Evolutionary conservation across 345 rosid genomes (phyloP).

Genomic region (Salix koriyanagi): DNA sequence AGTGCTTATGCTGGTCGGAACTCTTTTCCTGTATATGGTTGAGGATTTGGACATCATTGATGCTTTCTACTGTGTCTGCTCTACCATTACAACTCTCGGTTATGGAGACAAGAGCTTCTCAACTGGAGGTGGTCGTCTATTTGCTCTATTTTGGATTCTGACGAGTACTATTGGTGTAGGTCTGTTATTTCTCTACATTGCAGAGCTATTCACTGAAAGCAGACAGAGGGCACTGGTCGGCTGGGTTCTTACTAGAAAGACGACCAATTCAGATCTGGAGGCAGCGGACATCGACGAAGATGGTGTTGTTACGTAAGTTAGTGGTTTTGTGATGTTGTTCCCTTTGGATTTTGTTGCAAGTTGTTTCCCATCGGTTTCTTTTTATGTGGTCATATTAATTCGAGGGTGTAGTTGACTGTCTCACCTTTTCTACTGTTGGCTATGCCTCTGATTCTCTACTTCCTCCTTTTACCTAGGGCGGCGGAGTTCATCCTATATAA

Average conservation of each 20-base stretch:
- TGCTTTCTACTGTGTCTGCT: slow-evolving; percentile 77
- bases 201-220: slow-evolving; percentile 59
- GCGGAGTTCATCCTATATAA: slow-evolving; percentile 66
- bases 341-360: neutral
- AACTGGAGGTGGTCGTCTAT: slow-evolving; percentile 50
- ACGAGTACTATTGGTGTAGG: slow-evolving; percentile 57
- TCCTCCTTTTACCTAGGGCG: slow-evolving; percentile 32
- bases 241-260: slow-evolving; percentile 65
- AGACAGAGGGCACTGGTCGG: slow-evolving; percentile 54
- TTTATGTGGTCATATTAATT: neutral
- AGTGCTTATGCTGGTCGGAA: slow-evolving; percentile 47
- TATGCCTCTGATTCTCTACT: neutral
- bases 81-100: slow-evolving; percentile 80
- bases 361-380: neutral
- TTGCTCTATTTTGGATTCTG: slow-evolving; percentile 71
- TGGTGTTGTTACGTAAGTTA: slow-evolving; percentile 65
- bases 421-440: neutral
- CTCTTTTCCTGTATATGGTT: slow-evolving; percentile 30
- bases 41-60: slow-evolving; percentile 50
- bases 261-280: slow-evolving; percentile 63
- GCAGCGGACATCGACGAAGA: slow-evolving; percentile 80
- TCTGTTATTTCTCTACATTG: slow-evolving; percentile 59
- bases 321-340: neutral
- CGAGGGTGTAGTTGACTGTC: neutral
- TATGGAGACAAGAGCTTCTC: slow-evolving; percentile 80